Base-by-base conservation (phyloP, 2,329 filamentous ascomycete species). In the Alternaria triticimaculans region DNA sequence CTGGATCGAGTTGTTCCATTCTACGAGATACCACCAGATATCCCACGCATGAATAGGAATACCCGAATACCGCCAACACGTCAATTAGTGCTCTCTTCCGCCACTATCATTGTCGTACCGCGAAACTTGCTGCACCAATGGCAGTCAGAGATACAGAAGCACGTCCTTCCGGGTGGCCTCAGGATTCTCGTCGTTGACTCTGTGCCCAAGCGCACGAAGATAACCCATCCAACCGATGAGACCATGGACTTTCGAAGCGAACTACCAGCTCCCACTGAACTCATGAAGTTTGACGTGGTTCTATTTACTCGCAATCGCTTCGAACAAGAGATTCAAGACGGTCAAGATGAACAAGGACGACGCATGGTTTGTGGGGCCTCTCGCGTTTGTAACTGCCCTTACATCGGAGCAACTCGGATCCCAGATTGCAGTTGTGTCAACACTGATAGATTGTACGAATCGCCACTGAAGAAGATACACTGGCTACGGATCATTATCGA, bases 401-500 rank as follows among this genome's bases (percentile, higher is more conserved):
- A 83, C 60, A 83, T 84, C 55, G 81, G 84, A 21, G 76, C 80
- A 5, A 81, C 82, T 0, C 74, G 83, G 26, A 77, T 75, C 8
- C 75, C 79, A 6, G 78, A 84, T 61, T 87, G 84, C 66, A 80
- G 77, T n/a, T 84, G 82, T 60, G 72, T 83, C 5, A 75, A 72
- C 8, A 68, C 75, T 2, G 77, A 82, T 6, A 78, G 78, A 66
- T 41, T 81, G 62, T 86, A 88, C 30, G 76, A 85, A 10, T 92
- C 89, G 2, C 87, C 91, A 0, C 80, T 97, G 18, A 88, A 88
- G 43, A 80, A 87, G 8, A 80, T 97, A 4, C 93, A 93, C 70
- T 97, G 95, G 86, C 90, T 97, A 72, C 87, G 95, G 2, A 90
- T 96, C 50, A 94, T 98, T 49, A 91, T 97, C 18, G 95, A 98